Evolutionary conservation across 148 eudicot species (phyloP).

Genomic region (Oxyria digyna): DNA sequence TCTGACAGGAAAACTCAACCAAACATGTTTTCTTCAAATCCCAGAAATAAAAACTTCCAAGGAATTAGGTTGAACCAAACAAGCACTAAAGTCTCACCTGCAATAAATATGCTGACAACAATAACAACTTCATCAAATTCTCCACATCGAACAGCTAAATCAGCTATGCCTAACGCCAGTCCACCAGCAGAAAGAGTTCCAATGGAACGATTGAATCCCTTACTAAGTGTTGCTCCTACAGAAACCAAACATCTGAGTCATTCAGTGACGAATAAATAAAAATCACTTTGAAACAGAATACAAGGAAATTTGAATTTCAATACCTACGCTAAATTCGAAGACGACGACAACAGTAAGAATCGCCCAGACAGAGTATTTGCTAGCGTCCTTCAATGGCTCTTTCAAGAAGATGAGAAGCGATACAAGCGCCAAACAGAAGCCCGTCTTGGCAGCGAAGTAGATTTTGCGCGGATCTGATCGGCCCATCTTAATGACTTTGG

Average conservation of each 20-base stretch:
- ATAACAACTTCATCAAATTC: constrained; percentile 19
- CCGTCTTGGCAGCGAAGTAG: constrained; percentile 41
- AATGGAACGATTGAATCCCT: constrained; percentile 41
- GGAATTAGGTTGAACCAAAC: no score
- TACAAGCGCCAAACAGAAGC: constrained; percentile 29
- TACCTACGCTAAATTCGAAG: constrained; percentile 52
- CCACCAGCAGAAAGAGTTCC: constrained; percentile 50
- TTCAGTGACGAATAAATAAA: neutral
- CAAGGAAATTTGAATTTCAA: neutral
- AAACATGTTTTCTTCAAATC: no score
- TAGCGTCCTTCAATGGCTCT: constrained; percentile 21
- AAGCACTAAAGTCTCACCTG: no score
- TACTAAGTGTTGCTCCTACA: constrained; percentile 29
- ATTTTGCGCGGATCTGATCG: constrained; percentile 40
- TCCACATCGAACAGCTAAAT: constrained; percentile 24
- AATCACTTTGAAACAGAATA: neutral
- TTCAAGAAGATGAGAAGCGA: constrained; percentile 38
- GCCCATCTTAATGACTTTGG: constrained; percentile 34
- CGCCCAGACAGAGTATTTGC: constrained; percentile 43
- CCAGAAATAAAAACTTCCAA: no score
- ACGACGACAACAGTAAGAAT: constrained; percentile 48
- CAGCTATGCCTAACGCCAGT: constrained; percentile 40
- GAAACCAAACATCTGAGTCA: neutral
- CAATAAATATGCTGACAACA: constrained; percentile 27
- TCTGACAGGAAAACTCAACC: no score